phyloP scores from a whole-genome alignment of 31 red algal species.

The Bonnemaisonia californica region DNA sequence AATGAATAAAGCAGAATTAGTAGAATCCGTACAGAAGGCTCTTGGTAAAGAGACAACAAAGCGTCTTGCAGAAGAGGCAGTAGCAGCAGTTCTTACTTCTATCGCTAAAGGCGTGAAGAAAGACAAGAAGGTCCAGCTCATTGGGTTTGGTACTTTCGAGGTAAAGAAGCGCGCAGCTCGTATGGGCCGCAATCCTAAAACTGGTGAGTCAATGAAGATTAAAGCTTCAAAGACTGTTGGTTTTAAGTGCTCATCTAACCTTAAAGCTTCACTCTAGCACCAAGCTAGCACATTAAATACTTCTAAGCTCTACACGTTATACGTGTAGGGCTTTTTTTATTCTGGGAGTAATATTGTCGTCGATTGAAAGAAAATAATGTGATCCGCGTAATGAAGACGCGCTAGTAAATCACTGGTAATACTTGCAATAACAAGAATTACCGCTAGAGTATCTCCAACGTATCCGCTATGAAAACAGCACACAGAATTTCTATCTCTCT shows the following conservation, averaged over 20 bases:
- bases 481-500: too few species aligned
- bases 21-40: slow-evolving; percentile 13
- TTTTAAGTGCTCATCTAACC: slow-evolving; percentile 21
- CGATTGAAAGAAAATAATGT: too few species aligned
- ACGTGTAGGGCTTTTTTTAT: too few species aligned
- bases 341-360: too few species aligned
- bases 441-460: too few species aligned
- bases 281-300: neutral
- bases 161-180: slow-evolving; percentile 14
- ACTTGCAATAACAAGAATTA: too few species aligned
- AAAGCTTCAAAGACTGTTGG: slow-evolving; percentile 44
- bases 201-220: slow-evolving; percentile 37
- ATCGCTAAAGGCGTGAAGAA: slow-evolving; percentile 25
- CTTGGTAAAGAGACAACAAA: slow-evolving; percentile 29
- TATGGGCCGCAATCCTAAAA: slow-evolving; percentile 35
- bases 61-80: slow-evolving; percentile 10
- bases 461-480: too few species aligned
- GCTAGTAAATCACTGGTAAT: too few species aligned
- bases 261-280: slow-evolving; percentile 24
- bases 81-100: slow-evolving; percentile 20
- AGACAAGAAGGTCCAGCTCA: slow-evolving; percentile 26
- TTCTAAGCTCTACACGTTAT: too few species aligned
- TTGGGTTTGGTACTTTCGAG: slow-evolving; percentile 33
- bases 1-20: slow-evolving; percentile 44
- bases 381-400: too few species aligned